These are phyloP conservation scores for Nigrospora osmanthi DNA, from an alignment of 2,329 filamentous ascomycete species.

Conservation along the genomic window DNA sequence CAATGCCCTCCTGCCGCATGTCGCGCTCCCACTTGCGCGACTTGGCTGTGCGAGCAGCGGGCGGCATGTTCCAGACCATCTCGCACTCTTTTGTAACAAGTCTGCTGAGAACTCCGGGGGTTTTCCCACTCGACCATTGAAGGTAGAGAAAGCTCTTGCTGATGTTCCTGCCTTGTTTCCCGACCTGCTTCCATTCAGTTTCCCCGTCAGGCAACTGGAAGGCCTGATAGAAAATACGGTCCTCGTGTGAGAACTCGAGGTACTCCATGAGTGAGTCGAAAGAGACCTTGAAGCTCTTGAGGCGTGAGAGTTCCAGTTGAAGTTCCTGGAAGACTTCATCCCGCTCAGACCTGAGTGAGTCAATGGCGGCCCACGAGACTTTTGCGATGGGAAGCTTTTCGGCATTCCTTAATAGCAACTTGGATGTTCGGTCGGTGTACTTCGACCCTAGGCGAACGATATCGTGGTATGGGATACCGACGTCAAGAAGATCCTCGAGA, in stretches of 20 bases:
- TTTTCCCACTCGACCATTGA: slow-evolving; percentile 40
- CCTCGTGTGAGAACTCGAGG: slow-evolving; percentile 27
- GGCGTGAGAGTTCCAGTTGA: slow-evolving; percentile 8
- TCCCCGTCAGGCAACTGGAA: slow-evolving; percentile 39
- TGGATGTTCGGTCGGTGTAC: slow-evolving; percentile 38
- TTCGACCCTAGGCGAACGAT: slow-evolving; percentile 62
- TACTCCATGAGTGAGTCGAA: slow-evolving; percentile 26
- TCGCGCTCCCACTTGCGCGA: slow-evolving; percentile 32
- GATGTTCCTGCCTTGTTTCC: slow-evolving; percentile 34
- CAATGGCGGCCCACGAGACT: slow-evolving; percentile 33
- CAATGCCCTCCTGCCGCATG: slow-evolving; percentile 42
- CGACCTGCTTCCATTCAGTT: slow-evolving; percentile 39
- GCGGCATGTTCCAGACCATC: slow-evolving; percentile 44
- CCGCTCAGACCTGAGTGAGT: slow-evolving; percentile 28
- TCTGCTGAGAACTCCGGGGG: slow-evolving; percentile 33
- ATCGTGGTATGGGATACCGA: slow-evolving; percentile 37
- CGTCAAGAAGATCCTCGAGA: slow-evolving; percentile 52
- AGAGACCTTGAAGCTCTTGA: slow-evolving; percentile 3
- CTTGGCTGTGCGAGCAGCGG: slow-evolving; percentile 24
- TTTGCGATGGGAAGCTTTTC: slow-evolving; percentile 11
- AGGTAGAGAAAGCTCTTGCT: slow-evolving; percentile 40
- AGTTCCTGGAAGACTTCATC: slow-evolving; percentile 11
- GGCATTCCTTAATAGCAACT: slow-evolving; percentile 23
- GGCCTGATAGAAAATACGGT: slow-evolving; percentile 45
- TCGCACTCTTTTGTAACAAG: slow-evolving; percentile 16